Base-by-base conservation (phyloP, 257 asterid genomes). In the Hygrophila difformis region DNA sequence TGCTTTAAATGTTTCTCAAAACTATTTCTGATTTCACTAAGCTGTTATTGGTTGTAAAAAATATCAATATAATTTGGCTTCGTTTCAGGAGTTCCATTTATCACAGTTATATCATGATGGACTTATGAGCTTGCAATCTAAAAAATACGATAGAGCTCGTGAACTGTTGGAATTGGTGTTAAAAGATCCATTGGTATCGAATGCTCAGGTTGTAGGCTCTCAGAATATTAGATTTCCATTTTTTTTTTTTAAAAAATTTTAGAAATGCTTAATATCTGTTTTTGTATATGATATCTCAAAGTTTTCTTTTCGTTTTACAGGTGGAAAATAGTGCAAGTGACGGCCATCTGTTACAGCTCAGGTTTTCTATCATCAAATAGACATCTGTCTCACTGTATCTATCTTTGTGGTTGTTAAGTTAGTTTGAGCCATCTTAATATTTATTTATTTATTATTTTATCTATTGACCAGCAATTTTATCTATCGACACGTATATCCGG, bases 51-150 rank as follows among this genome's bases (percentile, higher is more conserved):
- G 26, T 50, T 49, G 7, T 42, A 6, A 7, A 53, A 15, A 24
- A 26, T 22, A 59, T 18, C 15, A 28, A n/a, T 28, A 20, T 53
- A n/a, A 28, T 39, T 38, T 42, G 56, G 49, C 44, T 37, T 61
- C 12, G 28, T 59, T 58, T 60, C 44, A 89, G 98, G 98, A 89
- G 61, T 82, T 77, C 64, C 93, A 78, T 67, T 72, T 89, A 28
- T 79, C 98, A 41, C 94, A 89, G 66, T 64, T 76, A 46, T 89
- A 89, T 76, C 96, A 79, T 23, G 94, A 89, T 57, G 98, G 98
- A 15, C 94, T 89, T 42, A 35, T 69, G 74, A 79, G 72, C 46
- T 69, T 89, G 61, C 94, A 82, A 70, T 78, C 93, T 44, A 82
- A 77, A 71, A 95, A 89, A 47, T 85, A 77, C 64, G 82, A 53